Conservation (phyloP, 371 early-diverging fungal species). For the Smittium mucronatum region DNA sequence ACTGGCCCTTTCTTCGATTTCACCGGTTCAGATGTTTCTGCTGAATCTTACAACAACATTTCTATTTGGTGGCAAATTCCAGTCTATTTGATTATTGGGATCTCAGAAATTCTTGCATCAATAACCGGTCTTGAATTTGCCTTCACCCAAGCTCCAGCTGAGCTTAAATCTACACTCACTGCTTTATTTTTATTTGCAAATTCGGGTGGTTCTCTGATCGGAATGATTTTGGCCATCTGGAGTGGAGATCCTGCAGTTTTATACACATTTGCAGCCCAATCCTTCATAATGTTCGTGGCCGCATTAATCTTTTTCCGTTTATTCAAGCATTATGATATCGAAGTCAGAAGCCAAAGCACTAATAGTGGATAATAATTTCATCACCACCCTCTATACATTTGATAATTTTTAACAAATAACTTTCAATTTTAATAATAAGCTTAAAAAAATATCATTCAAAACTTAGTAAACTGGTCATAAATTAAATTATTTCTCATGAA, state of each 20-base stretch:
- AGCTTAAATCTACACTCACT: conserved; percentile 64
- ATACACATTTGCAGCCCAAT: conserved; percentile 48
- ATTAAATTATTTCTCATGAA: no score
- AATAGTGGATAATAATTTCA: no score
- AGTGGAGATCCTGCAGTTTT: conserved; percentile 51
- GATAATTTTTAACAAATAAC: no score
- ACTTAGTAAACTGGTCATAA: no score
- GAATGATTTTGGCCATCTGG: conserved; percentile 49
- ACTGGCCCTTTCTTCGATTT: conserved; percentile 41
- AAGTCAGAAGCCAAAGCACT: background rate
- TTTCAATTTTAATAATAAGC: no score
- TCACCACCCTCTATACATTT: no score
- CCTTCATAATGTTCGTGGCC: conserved; percentile 34
- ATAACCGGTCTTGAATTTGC: conserved; percentile 68
- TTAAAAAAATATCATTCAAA: no score
- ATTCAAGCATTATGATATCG: conserved; percentile 22
- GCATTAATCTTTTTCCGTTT: conserved; percentile 29
- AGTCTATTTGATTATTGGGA: conserved; percentile 13
- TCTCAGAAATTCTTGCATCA: conserved; percentile 19
- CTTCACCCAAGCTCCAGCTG: conserved; percentile 54
- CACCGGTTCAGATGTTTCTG: conserved; percentile 19
- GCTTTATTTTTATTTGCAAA: conserved; percentile 55
- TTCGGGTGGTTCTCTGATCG: conserved; percentile 48
- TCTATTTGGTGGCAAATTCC: no score
- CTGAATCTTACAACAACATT: conserved; percentile 29